A percentile compares a stretch with the other conserved stretches of the same genome.
Evolutionary conservation across 1,139 yeast species (phyloP).

Genomic region (Yamadazyma dushanensis): DNA sequence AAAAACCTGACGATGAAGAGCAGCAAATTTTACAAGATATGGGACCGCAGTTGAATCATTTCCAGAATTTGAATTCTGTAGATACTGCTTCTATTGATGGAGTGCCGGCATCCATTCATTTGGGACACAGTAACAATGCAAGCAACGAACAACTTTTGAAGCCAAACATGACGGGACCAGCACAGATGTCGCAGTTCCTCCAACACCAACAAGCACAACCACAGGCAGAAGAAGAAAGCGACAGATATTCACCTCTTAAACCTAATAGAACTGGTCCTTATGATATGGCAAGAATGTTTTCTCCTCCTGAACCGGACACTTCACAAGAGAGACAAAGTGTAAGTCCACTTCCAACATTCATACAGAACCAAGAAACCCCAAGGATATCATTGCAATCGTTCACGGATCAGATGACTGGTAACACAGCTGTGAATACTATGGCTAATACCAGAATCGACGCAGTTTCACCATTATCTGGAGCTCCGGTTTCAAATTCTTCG

Average conservation of each 20-base stretch:
- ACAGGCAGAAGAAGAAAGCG: slow-evolving; percentile 1
- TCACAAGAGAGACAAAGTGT: slow-evolving; percentile 1
- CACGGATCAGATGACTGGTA: slow-evolving; percentile 48
- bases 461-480: slow-evolving; percentile 25
- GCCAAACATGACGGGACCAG: slow-evolving; percentile 63
- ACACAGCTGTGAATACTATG: slow-evolving; percentile 38
- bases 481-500: too few species aligned
- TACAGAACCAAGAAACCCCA: slow-evolving; percentile 17
- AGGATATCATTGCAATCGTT: slow-evolving; percentile 41
- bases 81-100: slow-evolving; percentile 66
- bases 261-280: slow-evolving; percentile 35
- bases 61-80: slow-evolving; percentile 59
- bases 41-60: slow-evolving; percentile 66
- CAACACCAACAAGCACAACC: slow-evolving; percentile 9
- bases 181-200: slow-evolving; percentile 37
- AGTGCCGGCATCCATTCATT: slow-evolving; percentile 51
- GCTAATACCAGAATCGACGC: slow-evolving; percentile 28
- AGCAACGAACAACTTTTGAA: slow-evolving; percentile 40
- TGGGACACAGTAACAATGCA: slow-evolving; percentile 46
- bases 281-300: slow-evolving; percentile 19
- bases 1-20: slow-evolving; percentile 49
- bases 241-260: slow-evolving; percentile 18
- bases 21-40: slow-evolving; percentile 63
- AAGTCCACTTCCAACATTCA: slow-evolving; percentile 1
- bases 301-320: slow-evolving; percentile 10